These are phyloP conservation scores for Monilinia fructigena DNA, from an alignment of 2,329 filamentous ascomycete species.

Conservation along the genomic window DNA sequence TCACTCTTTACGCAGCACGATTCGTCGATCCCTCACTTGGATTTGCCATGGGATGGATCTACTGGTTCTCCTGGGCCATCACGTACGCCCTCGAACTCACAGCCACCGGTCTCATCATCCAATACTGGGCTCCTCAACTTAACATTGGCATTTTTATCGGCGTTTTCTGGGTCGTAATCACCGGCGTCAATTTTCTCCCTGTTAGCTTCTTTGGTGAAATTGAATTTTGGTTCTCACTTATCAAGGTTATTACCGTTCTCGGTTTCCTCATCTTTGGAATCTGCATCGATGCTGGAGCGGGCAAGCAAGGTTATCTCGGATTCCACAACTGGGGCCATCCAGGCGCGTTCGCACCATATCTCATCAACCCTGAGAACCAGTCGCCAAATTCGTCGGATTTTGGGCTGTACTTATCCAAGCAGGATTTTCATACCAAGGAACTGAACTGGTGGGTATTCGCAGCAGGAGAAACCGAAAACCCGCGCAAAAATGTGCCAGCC, in stretches of 20 bases:
- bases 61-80: conserved; percentile 76
- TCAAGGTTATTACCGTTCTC: conserved; percentile 74
- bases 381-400: conserved; percentile 60
- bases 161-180: conserved; percentile 71
- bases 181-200: conserved; percentile 66
- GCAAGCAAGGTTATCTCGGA: conserved; percentile 59
- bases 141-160: conserved; percentile 71
- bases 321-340: conserved; percentile 57
- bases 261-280: conserved; percentile 77
- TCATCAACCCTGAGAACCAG: conserved; percentile 46
- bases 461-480: conserved; percentile 64
- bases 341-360: conserved; percentile 63
- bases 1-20: conserved; percentile 72
- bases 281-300: conserved; percentile 69
- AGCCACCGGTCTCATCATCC: conserved; percentile 70
- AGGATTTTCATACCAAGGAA: conserved; percentile 60
- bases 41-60: conserved; percentile 80
- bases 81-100: conserved; percentile 73
- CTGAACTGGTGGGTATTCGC: conserved; percentile 66
- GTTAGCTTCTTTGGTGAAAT: conserved; percentile 73
- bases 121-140: conserved; percentile 66
- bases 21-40: conserved; percentile 72
- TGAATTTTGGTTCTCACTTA: conserved; percentile 74
- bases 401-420: conserved; percentile 56
- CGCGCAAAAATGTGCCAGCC: conserved; percentile 57